Conservation (phyloP, 768 basidiomycete species). For the Nevesoporus exiguus region DNA sequence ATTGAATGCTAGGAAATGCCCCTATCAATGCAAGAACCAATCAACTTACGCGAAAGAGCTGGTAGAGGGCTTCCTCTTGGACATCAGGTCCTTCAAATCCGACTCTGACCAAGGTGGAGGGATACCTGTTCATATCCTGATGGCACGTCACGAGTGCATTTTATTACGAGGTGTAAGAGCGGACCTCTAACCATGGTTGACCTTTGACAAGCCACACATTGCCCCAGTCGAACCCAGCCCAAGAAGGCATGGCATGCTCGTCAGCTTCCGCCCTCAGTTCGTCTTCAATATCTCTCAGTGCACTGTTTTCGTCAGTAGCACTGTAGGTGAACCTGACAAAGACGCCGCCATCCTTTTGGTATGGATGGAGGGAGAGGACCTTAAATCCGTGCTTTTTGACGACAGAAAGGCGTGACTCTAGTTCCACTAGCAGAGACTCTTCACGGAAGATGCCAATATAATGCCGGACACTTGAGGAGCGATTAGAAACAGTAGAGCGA, state of each 20-base stretch:
- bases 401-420: constrained; percentile 47
- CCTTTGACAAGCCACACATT: constrained; percentile 74
- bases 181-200: constrained; percentile 76
- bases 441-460: constrained; percentile 59
- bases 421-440: constrained; percentile 49
- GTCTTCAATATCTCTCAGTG: constrained; percentile 47
- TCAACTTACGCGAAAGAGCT: constrained; percentile 65
- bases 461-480: constrained; percentile 53
- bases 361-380: constrained; percentile 60
- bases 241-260: constrained; percentile 57
- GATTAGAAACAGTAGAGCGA: constrained; percentile 2
- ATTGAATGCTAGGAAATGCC: constrained; percentile 5
- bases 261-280: constrained; percentile 42
- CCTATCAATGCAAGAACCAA: not conserved
- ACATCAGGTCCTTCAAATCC: constrained; percentile 88
- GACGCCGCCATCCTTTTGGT: constrained; percentile 81
- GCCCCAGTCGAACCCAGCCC: constrained; percentile 51
- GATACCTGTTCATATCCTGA: constrained; percentile 84
- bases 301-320: constrained; percentile 35
- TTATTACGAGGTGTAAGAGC: constrained; percentile 6
- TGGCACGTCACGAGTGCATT: not conserved
- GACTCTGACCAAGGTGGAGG: constrained; percentile 69
- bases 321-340: constrained; percentile 72
- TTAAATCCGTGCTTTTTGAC: constrained; percentile 57
- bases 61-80: constrained; percentile 74